Percentiles rank a stretch among this genome's conserved stretches.
These are phyloP conservation scores for Botrytis galanthina DNA, from an alignment of 2,329 filamentous ascomycete species.

Conservation along the genomic window DNA sequence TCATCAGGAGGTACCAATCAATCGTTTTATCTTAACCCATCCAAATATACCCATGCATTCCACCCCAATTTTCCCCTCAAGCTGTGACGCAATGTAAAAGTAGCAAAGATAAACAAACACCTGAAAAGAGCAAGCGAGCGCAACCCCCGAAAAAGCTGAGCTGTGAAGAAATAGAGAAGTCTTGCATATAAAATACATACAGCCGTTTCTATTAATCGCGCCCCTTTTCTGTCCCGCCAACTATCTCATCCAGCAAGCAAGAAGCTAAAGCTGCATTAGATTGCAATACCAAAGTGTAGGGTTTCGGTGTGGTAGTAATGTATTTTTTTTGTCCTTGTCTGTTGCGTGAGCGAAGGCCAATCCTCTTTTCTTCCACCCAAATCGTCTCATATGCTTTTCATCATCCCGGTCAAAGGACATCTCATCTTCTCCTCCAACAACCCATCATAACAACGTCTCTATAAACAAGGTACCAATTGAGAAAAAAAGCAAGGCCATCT, in stretches of 20 bases:
- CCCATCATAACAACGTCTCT: slow-evolving; percentile 17
- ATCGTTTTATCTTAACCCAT: slow-evolving; percentile 7
- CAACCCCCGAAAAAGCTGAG: background rate
- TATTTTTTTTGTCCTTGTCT: slow-evolving; percentile 6
- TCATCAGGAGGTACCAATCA: slow-evolving; percentile 11
- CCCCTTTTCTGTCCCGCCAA: background rate
- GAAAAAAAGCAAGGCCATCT: slow-evolving; percentile 18
- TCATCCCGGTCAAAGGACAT: slow-evolving; percentile 17
- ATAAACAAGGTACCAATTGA: slow-evolving; percentile 13
- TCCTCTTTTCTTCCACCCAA: slow-evolving; percentile 15
- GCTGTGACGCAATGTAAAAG: slow-evolving; percentile 1
- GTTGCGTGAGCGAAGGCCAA: slow-evolving; percentile 19
- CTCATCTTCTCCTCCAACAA: slow-evolving; percentile 11
- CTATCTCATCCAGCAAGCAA: background rate
- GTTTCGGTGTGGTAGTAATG: background rate
- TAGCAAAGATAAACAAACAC: background rate
- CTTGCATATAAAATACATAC: background rate
- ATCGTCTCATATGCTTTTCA: slow-evolving; percentile 16
- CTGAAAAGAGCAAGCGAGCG: slow-evolving; percentile 11
- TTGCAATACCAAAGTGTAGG: background rate
- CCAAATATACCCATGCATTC: slow-evolving; percentile 6
- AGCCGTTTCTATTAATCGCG: background rate
- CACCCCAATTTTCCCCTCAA: slow-evolving; percentile 5
- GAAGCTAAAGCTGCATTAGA: background rate
- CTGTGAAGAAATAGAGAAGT: background rate